These are phyloP conservation scores for Aspergillus brasiliensis DNA, from an alignment of 2,329 filamentous ascomycete species.

Conservation along the genomic window DNA sequence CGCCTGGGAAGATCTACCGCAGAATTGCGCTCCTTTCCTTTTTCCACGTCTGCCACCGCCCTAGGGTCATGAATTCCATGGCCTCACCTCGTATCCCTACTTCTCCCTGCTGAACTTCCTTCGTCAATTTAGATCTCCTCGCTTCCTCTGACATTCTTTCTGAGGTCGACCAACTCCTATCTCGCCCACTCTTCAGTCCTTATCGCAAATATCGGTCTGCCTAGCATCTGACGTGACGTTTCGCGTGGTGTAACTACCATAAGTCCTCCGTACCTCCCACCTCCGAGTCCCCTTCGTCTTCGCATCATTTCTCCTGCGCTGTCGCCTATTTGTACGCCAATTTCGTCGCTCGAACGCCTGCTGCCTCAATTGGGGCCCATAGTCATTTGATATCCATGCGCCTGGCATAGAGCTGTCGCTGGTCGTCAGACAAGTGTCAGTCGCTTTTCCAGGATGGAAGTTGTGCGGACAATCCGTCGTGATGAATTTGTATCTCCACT, in stretches of 20 bases:
- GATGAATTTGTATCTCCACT: not conserved
- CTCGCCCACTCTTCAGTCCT: not conserved
- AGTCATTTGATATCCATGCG: constrained; percentile 17
- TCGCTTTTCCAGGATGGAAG: constrained; percentile 18
- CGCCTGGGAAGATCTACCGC: constrained; percentile 18
- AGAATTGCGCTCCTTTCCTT: constrained; percentile 17
- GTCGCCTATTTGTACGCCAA: not conserved
- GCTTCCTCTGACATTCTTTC: constrained; percentile 1
- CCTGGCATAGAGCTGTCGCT: constrained; percentile 13
- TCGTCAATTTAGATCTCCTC: constrained; percentile 1
- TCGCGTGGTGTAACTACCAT: constrained; percentile 5
- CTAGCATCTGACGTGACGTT: not conserved
- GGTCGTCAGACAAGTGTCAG: constrained; percentile 3
- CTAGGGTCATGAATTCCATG: constrained; percentile 21
- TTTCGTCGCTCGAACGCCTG: not conserved
- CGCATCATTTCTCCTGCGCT: not conserved
- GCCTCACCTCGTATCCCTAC: constrained; percentile 16
- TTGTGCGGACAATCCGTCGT: constrained; percentile 11
- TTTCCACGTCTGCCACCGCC: constrained; percentile 20
- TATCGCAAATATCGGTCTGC: constrained; percentile 10
- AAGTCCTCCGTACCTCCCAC: constrained; percentile 1
- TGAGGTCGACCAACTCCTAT: constrained; percentile 6
- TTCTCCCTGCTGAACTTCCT: constrained; percentile 15
- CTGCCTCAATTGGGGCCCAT: constrained; percentile 10
- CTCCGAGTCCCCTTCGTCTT: not conserved